Conservation (phyloP, 345 rosid species). For the Eucalyptus polybractea region DNA sequence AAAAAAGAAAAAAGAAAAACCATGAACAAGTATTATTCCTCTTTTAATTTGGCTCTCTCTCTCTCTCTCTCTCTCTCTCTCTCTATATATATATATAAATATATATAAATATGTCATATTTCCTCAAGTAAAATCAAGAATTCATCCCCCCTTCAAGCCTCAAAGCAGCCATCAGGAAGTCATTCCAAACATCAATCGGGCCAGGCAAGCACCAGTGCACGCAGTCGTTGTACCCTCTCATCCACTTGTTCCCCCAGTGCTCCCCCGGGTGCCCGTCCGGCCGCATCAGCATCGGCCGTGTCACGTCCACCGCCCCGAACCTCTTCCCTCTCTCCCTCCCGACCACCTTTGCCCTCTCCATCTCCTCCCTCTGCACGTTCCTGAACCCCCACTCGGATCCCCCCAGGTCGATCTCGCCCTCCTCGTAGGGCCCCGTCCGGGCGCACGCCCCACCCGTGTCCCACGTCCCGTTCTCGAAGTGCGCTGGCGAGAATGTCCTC, state of each 20-base stretch:
- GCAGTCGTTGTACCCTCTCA: constrained; percentile 72
- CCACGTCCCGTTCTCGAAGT: constrained; percentile 83
- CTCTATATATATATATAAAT: too few relatives aligned
- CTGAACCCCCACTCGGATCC: constrained; percentile 37
- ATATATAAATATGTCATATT: too few relatives aligned
- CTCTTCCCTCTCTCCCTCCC: constrained; percentile 14
- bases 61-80: background rate
- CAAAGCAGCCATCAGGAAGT: constrained; percentile 43
- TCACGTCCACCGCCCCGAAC: constrained; percentile 46
- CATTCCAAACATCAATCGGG: constrained; percentile 70
- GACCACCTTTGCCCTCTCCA: constrained; percentile 2
- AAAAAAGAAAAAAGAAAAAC: too few relatives aligned
- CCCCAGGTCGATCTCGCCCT: background rate
- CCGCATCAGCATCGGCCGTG: constrained; percentile 62
- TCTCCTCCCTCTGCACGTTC: constrained; percentile 37
- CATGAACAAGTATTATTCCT: background rate
- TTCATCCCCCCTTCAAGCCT: background rate
- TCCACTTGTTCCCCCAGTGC: constrained; percentile 69
- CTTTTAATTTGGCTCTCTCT: background rate
- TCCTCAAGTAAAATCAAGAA: background rate
- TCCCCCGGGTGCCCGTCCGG: constrained; percentile 77
- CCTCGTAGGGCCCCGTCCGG: constrained; percentile 35
- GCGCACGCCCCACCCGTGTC: constrained; percentile 59
- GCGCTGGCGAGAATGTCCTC: constrained; percentile 82
- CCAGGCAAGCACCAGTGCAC: constrained; percentile 95